These are phyloP conservation scores for Lachnellula hyalina DNA, from an alignment of 2,329 filamentous ascomycete species.

Conservation along the genomic window DNA sequence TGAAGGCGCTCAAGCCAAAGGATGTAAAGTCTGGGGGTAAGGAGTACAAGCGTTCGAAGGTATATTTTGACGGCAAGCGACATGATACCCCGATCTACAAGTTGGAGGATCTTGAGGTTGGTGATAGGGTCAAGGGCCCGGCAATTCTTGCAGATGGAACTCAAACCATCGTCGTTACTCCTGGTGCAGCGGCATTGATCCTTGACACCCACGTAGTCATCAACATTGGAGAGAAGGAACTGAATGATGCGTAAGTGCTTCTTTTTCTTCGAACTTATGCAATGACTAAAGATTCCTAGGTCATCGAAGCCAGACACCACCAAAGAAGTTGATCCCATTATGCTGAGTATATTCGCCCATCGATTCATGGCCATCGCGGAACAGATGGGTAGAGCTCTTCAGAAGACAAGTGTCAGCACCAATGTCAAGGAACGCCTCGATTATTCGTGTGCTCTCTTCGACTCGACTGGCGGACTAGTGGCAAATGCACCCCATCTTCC, in stretches of 20 bases:
- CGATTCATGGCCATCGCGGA: conserved; percentile 83
- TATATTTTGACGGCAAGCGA: conserved; percentile 82
- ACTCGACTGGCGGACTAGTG: conserved; percentile 68
- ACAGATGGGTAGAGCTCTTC: conserved; percentile 73
- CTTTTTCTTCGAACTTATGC: background rate
- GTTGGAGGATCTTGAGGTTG: conserved; percentile 66
- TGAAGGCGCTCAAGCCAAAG: conserved; percentile 61
- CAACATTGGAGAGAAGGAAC: conserved; percentile 61
- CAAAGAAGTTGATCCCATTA: conserved; percentile 63
- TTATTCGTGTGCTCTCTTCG: conserved; percentile 78
- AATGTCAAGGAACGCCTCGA: conserved; percentile 81
- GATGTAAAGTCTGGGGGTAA: conserved; percentile 43
- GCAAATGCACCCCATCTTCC: conserved; percentile 78
- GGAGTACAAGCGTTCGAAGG: conserved; percentile 59
- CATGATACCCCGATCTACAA: conserved; percentile 77
- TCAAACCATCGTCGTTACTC: conserved; percentile 88
- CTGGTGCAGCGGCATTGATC: conserved; percentile 68
- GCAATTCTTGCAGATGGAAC: conserved; percentile 83
- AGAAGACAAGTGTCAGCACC: conserved; percentile 74
- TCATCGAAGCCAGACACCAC: conserved; percentile 30
- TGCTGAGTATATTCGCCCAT: conserved; percentile 74
- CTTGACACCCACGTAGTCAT: conserved; percentile 87
- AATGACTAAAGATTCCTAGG: conserved; percentile 3
- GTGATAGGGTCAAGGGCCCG: conserved; percentile 70
- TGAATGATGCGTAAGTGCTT: conserved; percentile 36